These are phyloP conservation scores for Vaccinium macrocarpon DNA, from an alignment of 148 eudicot genomes.

Conservation along the genomic window DNA sequence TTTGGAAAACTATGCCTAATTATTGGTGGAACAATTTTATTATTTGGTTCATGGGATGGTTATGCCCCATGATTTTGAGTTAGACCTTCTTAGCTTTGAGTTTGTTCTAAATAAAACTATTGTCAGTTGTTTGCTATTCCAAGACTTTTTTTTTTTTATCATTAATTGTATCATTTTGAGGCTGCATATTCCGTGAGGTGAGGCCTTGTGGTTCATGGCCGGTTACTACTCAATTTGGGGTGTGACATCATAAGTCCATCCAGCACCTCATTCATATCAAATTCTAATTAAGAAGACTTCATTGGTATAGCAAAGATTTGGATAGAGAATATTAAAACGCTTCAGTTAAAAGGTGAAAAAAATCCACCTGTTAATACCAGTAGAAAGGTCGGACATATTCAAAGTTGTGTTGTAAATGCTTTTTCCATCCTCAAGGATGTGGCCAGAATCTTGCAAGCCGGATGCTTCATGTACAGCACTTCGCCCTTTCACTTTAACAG, in stretches of 20 bases:
- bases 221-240: no score
- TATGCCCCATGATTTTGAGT: no score
- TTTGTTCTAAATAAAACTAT: no score
- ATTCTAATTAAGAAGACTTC: not conserved
- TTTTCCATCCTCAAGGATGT: slow-evolving; percentile 89
- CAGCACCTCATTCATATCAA: not conserved
- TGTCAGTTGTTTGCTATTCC: no score
- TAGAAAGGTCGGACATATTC: slow-evolving; percentile 84
- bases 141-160: no score
- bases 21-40: no score
- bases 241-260: not conserved
- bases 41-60: no score
- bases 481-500: slow-evolving; percentile 94
- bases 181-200: no score
- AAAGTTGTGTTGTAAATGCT: slow-evolving; percentile 92
- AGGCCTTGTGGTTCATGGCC: no score
- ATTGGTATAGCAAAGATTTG: not conserved
- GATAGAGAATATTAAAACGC: not conserved
- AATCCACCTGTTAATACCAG: slow-evolving; percentile 82
- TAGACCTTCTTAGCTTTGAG: no score
- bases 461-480: slow-evolving; percentile 86
- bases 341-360: not conserved
- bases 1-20: no score
- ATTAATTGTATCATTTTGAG: no score
- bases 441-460: slow-evolving; percentile 81